phyloP scores from a whole-genome alignment of 202 grass and related monocot genomes.

The Setaria italica region DNA sequence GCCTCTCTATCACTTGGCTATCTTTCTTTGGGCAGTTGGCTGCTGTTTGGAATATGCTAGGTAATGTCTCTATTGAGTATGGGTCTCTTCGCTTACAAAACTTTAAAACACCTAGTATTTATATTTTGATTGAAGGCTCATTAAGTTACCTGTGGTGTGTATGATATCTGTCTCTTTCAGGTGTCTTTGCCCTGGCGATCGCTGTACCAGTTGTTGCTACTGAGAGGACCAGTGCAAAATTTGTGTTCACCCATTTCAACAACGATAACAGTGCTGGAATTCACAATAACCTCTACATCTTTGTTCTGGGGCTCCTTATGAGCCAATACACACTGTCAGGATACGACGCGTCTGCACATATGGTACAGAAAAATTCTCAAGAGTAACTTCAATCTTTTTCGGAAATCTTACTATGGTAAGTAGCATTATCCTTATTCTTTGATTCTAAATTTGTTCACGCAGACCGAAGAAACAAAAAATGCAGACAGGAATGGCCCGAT shows the following conservation, averaged over 20 bases:
- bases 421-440: neutral
- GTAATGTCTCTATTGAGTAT: neutral
- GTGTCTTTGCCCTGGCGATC: conserved; percentile 87
- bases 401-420: neutral
- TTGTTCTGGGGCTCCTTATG: conserved; percentile 82
- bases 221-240: conserved; percentile 76
- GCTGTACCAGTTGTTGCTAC: conserved; percentile 77
- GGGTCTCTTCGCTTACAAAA: no score
- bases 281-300: conserved; percentile 84
- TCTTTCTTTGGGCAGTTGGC: conserved; percentile 77
- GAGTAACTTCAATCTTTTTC: neutral
- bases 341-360: conserved; percentile 88
- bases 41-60: conserved; percentile 83
- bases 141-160: neutral
- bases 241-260: conserved; percentile 91
- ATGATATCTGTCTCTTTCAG: conserved; percentile 31
- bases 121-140: neutral
- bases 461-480: conserved; percentile 87
- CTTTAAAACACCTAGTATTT: neutral
- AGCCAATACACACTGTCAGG: conserved; percentile 85
- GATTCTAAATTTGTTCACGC: neutral
- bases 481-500: conserved; percentile 85
- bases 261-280: conserved; percentile 75
- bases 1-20: conserved; percentile 74
- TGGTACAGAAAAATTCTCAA: conserved; percentile 47